phyloP scores from a whole-genome alignment of 441 rosid genomes.

The Rhodomyrtus psidioides region DNA sequence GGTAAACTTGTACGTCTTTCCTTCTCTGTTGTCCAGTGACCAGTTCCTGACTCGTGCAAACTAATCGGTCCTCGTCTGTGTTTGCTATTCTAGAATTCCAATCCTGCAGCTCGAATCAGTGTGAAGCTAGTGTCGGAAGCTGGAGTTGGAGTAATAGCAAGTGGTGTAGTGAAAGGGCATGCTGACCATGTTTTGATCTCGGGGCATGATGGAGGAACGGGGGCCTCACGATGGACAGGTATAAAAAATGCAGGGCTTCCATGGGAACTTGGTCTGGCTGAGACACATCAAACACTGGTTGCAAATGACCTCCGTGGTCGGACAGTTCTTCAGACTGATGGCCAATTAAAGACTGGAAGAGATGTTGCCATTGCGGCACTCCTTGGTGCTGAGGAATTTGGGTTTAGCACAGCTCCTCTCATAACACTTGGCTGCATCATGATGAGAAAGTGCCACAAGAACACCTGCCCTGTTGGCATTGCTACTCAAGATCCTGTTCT shows the following conservation, averaged over 20 bases:
- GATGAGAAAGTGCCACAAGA: slow-evolving; percentile 99
- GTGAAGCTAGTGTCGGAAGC: slow-evolving; percentile 99
- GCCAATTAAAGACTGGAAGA: slow-evolving; percentile 98
- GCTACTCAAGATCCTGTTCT: slow-evolving; percentile 99
- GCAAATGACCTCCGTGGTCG: slow-evolving; percentile 99
- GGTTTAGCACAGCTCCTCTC: slow-evolving; percentile 99
- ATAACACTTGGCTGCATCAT: slow-evolving; percentile 99
- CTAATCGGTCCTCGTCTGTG: not conserved
- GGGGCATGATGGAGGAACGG: slow-evolving; percentile 99
- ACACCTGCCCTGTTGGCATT: slow-evolving; percentile 99
- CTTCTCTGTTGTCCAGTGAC: not conserved
- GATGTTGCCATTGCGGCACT: slow-evolving; percentile 99
- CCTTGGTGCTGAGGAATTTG: slow-evolving; percentile 99
- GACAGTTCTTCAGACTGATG: slow-evolving; percentile 96
- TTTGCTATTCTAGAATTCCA: slow-evolving; percentile 62
- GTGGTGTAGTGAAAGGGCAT: slow-evolving; percentile 99
- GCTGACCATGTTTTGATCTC: slow-evolving; percentile 98
- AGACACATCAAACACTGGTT: slow-evolving; percentile 99
- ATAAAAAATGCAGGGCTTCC: slow-evolving; percentile 99
- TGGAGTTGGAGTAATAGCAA: slow-evolving; percentile 99
- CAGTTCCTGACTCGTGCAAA: not conserved
- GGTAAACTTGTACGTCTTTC: slow-evolving; percentile 29
- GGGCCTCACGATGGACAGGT: slow-evolving; percentile 99
- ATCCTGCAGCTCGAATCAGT: slow-evolving; percentile 92
- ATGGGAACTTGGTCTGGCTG: slow-evolving; percentile 99